These are phyloP conservation scores for Ganoderma leucocontextum DNA, from an alignment of 1,284 basidiomycete genomes.

Conservation along the genomic window DNA sequence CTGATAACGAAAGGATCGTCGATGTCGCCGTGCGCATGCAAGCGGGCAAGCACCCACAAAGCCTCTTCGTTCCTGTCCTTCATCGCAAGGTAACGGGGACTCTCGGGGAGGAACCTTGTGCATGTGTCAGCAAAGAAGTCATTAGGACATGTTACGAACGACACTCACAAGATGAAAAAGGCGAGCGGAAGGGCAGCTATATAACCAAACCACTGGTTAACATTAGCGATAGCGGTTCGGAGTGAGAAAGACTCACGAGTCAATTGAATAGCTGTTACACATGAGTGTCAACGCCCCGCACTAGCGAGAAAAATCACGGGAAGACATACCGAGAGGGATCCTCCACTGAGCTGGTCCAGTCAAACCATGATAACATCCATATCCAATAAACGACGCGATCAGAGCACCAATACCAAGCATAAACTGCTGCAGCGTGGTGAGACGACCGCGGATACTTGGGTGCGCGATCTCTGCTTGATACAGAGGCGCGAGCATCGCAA, in stretches of 20 bases:
- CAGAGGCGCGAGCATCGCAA: constrained; percentile 64
- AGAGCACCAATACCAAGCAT: constrained; percentile 58
- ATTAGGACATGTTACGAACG: not conserved
- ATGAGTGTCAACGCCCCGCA: not conserved
- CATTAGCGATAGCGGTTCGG: not conserved
- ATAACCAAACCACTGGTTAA: not conserved
- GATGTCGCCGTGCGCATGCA: constrained; percentile 59
- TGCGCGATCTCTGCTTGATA: constrained; percentile 73
- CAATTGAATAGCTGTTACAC: constrained; percentile 33
- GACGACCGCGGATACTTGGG: constrained; percentile 66
- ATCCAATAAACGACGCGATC: constrained; percentile 50
- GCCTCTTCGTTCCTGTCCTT: constrained; percentile 59
- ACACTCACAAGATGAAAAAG: constrained; percentile 54
- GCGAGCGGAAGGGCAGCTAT: constrained; percentile 60
- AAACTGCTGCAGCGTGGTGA: constrained; percentile 70
- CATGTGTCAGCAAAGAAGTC: not conserved
- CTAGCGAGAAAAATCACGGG: not conserved
- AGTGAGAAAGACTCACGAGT: constrained; percentile 36
- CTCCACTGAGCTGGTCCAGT: constrained; percentile 57
- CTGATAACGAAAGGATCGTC: constrained; percentile 55
- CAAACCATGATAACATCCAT: constrained; percentile 38
- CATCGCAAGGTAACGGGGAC: constrained; percentile 70
- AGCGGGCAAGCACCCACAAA: constrained; percentile 51
- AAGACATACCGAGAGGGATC: constrained; percentile 52
- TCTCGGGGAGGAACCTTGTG: constrained; percentile 51